phyloP scores from a whole-genome alignment of 1,139 yeast genomes.

The Saccharomyces hybrid region DNA sequence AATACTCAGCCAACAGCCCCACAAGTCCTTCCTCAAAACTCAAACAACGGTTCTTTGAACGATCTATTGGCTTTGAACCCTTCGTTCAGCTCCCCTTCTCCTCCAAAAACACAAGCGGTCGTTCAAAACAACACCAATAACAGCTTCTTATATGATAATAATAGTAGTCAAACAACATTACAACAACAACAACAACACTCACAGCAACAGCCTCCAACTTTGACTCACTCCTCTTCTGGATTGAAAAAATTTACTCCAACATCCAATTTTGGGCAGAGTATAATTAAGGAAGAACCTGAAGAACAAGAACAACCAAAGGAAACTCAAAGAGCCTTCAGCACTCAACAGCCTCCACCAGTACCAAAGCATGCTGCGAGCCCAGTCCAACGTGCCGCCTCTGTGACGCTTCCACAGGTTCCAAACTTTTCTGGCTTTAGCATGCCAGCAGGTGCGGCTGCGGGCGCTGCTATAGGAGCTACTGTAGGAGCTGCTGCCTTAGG shows the following conservation, averaged over 20 bases:
- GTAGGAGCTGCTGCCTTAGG: constrained; percentile 12
- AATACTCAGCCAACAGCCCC: constrained; percentile 18
- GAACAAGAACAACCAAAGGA: constrained; percentile 15
- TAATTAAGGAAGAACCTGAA: constrained; percentile 37
- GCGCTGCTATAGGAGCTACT: constrained; percentile 10
- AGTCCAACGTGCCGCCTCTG: constrained; percentile 20
- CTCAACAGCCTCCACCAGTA: constrained; percentile 7
- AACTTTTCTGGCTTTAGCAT: constrained; percentile 22
- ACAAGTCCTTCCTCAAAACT: constrained; percentile 21
- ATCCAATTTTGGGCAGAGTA: constrained; percentile 52
- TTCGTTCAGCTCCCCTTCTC: constrained; percentile 33
- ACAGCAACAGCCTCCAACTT: constrained; percentile 20
- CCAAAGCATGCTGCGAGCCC: constrained; percentile 24
- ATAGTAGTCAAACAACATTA: constrained; percentile 8
- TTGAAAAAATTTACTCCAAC: constrained; percentile 40
- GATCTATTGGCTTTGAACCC: constrained; percentile 60
- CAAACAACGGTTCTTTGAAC: constrained; percentile 51
- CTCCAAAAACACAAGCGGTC: constrained; percentile 29
- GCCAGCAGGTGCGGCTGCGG: constrained; percentile 13
- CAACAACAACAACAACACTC: constrained; percentile 18
- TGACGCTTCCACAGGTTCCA: constrained; percentile 27
- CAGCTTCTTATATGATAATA: constrained; percentile 4
- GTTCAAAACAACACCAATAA: constrained; percentile 20
- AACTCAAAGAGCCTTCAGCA: background rate
- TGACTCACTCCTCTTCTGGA: constrained; percentile 5